These are phyloP conservation scores for Apiotrichum mycotoxinovorans DNA, from an alignment of 1,284 basidiomycete species.

Conservation along the genomic window DNA sequence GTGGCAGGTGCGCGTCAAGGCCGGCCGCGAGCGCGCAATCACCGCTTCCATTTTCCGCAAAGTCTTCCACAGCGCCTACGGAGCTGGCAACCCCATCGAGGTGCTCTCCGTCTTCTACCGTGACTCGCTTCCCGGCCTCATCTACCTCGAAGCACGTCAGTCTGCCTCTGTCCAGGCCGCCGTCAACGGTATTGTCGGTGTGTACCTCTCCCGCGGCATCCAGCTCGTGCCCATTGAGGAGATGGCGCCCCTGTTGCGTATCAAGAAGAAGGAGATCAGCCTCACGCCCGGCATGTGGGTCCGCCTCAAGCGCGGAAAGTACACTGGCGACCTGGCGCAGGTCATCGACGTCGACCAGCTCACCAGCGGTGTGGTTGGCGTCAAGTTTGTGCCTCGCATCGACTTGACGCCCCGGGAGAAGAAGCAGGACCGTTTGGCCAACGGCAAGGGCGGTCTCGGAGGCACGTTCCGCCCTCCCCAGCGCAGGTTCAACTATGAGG, in stretches of 20 bases:
- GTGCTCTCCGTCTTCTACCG: conserved; percentile 93
- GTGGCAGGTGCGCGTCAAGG: conserved; percentile 93
- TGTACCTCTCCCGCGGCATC: conserved; percentile 73
- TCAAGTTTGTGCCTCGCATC: conserved; percentile 94
- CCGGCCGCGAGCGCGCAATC: conserved; percentile 86
- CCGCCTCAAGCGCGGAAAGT: conserved; percentile 88
- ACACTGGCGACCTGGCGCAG: conserved; percentile 91
- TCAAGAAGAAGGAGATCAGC: conserved; percentile 87
- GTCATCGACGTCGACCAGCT: conserved; percentile 93
- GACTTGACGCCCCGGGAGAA: conserved; percentile 89
- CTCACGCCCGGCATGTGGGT: conserved; percentile 90
- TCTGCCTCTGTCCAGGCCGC: conserved; percentile 82
- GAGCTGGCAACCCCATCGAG: conserved; percentile 63
- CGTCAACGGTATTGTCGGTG: conserved; percentile 83
- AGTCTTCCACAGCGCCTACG: conserved; percentile 54
- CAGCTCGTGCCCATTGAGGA: conserved; percentile 93
- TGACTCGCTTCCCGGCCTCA: conserved; percentile 89
- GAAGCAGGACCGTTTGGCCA: conserved; percentile 56
- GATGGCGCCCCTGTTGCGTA: conserved; percentile 94
- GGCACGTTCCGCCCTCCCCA: conserved; percentile 68
- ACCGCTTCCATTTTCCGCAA: conserved; percentile 94
- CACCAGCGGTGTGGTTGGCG: conserved; percentile 64
- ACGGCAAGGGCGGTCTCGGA: conserved; percentile 45
- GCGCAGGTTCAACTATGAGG: conserved; percentile 90
- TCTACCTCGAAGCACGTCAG: conserved; percentile 91